phyloP scores from a whole-genome alignment of 129 eudicot species.

The Arctium lappa region DNA sequence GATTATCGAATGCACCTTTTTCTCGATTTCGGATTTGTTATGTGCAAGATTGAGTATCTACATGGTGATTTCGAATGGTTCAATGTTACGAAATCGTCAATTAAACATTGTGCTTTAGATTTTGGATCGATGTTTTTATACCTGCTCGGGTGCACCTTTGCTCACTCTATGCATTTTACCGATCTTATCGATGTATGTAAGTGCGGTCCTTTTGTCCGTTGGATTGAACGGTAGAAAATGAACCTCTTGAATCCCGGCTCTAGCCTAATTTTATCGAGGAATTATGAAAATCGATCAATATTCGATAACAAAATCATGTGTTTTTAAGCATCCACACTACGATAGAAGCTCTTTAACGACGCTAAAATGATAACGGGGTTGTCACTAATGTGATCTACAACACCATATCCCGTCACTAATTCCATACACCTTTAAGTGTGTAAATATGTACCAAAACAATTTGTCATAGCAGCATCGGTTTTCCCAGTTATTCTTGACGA shows the following conservation, averaged over 20 bases:
- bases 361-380: neutral
- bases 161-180: conserved; percentile 94
- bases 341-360: neutral
- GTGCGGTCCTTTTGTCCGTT: conserved; percentile 87
- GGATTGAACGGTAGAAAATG: conserved; percentile 95
- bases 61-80: neutral
- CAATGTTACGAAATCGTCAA: neutral
- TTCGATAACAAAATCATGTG: neutral
- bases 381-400: neutral
- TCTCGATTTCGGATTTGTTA: conserved; percentile 60
- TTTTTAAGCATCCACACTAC: neutral
- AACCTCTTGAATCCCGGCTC: conserved; percentile 79
- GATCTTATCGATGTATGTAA: conserved; percentile 60
- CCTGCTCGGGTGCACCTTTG: conserved; percentile 99
- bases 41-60: conserved; percentile 83
- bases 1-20: conserved; percentile 58
- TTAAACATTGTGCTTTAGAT: neutral
- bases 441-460: too few species aligned
- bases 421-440: too few species aligned
- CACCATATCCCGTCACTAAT: neutral
- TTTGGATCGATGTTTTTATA: conserved; percentile 10
- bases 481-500: too few species aligned
- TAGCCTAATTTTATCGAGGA: conserved; percentile 45
- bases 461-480: too few species aligned
- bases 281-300: neutral